Conservation (phyloP, 176 grass and related monocot species). For the Cenchrus americanus region DNA sequence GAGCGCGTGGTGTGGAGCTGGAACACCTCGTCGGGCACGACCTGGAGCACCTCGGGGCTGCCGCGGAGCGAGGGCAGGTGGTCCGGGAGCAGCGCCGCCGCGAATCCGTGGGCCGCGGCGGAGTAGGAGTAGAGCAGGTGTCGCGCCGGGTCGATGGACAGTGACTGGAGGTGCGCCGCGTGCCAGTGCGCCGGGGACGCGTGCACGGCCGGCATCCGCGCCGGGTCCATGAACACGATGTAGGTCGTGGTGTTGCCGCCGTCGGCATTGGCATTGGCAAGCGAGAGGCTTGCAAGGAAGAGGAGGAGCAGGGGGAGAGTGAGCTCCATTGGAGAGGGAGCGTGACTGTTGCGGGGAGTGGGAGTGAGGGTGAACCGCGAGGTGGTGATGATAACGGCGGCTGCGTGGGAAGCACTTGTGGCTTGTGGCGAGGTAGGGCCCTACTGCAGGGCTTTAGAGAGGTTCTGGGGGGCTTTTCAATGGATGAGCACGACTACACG, state of each 20-base stretch:
- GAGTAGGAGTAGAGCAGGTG: slow-evolving; percentile 92
- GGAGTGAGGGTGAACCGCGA: background rate
- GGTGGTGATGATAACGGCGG: slow-evolving; percentile 44
- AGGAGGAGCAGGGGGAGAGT: slow-evolving; percentile 36
- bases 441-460: slow-evolving; percentile 29
- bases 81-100: slow-evolving; percentile 60
- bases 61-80: slow-evolving; percentile 65
- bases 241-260: slow-evolving; percentile 55
- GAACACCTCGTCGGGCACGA: slow-evolving; percentile 65
- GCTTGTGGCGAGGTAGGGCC: slow-evolving; percentile 5
- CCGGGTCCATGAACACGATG: slow-evolving; percentile 91
- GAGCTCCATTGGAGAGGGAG: slow-evolving; percentile 48
- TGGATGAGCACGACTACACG: background rate
- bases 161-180: slow-evolving; percentile 70
- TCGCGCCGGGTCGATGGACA: slow-evolving; percentile 66
- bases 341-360: background rate
- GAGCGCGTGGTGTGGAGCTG: slow-evolving; percentile 82
- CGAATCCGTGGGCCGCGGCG: slow-evolving; percentile 67
- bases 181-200: slow-evolving; percentile 67
- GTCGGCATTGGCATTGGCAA: slow-evolving; percentile 9
- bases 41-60: slow-evolving; percentile 69
- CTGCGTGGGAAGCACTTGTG: slow-evolving; percentile 27
- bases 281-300: slow-evolving; percentile 24
- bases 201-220: slow-evolving; percentile 60
- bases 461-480: slow-evolving; percentile 34